A percentile compares a stretch with the other conserved stretches of the same genome.
phyloP scores from a whole-genome alignment of 2,329 filamentous ascomycete species.

The Aspergillus sp. region DNA sequence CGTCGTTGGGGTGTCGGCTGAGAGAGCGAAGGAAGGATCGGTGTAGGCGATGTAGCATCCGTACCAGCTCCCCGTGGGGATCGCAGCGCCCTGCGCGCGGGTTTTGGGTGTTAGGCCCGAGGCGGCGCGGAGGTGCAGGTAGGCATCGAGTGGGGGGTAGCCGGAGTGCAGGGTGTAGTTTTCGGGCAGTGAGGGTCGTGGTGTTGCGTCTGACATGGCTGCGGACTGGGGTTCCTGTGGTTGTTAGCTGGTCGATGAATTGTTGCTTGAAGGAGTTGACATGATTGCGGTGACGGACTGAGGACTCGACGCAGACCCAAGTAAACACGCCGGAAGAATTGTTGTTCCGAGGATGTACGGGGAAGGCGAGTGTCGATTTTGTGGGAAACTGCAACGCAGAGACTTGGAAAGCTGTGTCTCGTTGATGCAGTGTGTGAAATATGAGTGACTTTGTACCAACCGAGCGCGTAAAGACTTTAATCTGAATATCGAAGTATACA shows the following conservation, averaged over 20 bases:
- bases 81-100: slow-evolving; percentile 41
- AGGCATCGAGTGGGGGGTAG: slow-evolving; percentile 41
- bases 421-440: background rate
- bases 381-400: too few species aligned
- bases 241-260: background rate
- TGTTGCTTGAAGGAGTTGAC: background rate
- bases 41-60: slow-evolving; percentile 46
- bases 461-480: background rate
- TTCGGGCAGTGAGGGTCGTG: slow-evolving; percentile 28
- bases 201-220: background rate
- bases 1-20: too few species aligned
- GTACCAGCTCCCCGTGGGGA: slow-evolving; percentile 48
- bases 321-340: background rate
- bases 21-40: background rate
- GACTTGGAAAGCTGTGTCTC: background rate
- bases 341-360: background rate
- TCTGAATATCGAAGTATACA: background rate
- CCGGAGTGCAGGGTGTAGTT: slow-evolving; percentile 44
- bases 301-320: background rate
- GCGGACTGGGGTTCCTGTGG: background rate
- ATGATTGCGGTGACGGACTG: background rate
- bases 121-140: slow-evolving; percentile 43
- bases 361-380: too few species aligned
- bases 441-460: background rate
- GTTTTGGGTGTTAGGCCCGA: slow-evolving; percentile 46